Evolutionary conservation across 805 yeast species (phyloP), one percentile per base, ranked within the genome.

Genomic region (Yamadazyma insecticola): DNA sequence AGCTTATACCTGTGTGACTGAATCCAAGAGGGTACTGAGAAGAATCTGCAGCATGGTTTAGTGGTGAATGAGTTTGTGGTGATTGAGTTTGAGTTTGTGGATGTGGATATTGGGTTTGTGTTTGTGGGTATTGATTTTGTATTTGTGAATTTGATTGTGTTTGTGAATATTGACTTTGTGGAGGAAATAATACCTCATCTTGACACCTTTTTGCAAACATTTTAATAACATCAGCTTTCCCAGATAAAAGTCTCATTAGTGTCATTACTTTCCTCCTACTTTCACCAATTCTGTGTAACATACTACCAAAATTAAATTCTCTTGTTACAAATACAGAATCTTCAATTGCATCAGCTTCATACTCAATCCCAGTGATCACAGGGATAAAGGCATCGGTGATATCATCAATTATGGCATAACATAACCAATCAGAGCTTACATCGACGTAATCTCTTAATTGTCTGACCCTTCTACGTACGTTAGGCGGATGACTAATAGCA

Each of bases 141-240:
- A 13, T n/a, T 10, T 29, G 6, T n/a, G 16, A 18, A 11, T 21
- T 28, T 28, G 30, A 8, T 16, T 22, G 6, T 22, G 36, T 32
- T 5, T 26, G 23, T 13, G 31, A 33, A 13, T 10, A 14, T n/a
- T 31, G 34, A 8, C n/a, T 22, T 17, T 15, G 26, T 15, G 21
- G 20, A 15, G 22, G 7, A 18, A 16, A 23, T 13, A 17, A 29
- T 13, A 31, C 41, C 38, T 74, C 78, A 59, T 88, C 97, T 48
- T 82, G 89, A 57, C 96, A 88, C 48, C 97, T 72, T 55, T 90
- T 90, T 22, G 96, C 92, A 65, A 90, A 87, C 94, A 88, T 89
- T 47, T 84, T 83, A 49, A 90, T 85, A 33, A 90, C 97, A 55
- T 90, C 97, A 1, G 97, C 97, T 54, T 90, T 90, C 41, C 96